phyloP scores from a whole-genome alignment of 805 yeast genomes.

The Nakazawaea ernobii region DNA sequence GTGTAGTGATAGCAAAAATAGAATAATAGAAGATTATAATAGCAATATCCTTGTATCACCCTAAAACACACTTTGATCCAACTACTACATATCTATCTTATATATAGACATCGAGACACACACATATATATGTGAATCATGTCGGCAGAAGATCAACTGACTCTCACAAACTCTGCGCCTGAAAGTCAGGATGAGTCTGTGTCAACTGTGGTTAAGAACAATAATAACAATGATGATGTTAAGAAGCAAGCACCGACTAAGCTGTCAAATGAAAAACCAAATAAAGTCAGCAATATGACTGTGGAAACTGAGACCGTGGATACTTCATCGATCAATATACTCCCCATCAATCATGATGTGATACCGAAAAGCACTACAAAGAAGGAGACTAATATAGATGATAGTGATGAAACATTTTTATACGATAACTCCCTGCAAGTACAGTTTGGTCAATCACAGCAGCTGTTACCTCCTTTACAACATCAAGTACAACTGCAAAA shows the following conservation, averaged over 20 bases:
- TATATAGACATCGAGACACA: too few species aligned
- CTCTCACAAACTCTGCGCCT: not conserved
- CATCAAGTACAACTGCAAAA: constrained; percentile 15
- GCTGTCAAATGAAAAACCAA: not conserved
- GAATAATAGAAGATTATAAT: too few species aligned
- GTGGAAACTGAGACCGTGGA: constrained; percentile 63
- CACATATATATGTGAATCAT: too few species aligned
- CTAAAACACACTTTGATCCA: too few species aligned
- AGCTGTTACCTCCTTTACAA: constrained; percentile 14
- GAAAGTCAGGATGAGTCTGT: not conserved
- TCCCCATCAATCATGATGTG: constrained; percentile 3
- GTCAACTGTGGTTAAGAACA: not conserved
- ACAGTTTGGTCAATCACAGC: constrained; percentile 14
- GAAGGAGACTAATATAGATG: constrained; percentile 30
- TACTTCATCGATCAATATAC: constrained; percentile 19
- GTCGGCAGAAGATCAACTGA: too few species aligned
- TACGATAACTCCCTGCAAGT: constrained; percentile 50
- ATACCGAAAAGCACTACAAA: constrained; percentile 13
- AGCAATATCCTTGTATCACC: too few species aligned
- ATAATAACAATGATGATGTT: not conserved
- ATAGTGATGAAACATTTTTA: constrained; percentile 94
- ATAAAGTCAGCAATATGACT: constrained; percentile 27
- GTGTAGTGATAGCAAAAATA: too few species aligned
- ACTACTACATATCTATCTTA: too few species aligned
- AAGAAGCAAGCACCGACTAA: not conserved